Evolutionary conservation across 75 land plant genomes (phyloP).

Genomic region (Azolla pinnata): DNA sequence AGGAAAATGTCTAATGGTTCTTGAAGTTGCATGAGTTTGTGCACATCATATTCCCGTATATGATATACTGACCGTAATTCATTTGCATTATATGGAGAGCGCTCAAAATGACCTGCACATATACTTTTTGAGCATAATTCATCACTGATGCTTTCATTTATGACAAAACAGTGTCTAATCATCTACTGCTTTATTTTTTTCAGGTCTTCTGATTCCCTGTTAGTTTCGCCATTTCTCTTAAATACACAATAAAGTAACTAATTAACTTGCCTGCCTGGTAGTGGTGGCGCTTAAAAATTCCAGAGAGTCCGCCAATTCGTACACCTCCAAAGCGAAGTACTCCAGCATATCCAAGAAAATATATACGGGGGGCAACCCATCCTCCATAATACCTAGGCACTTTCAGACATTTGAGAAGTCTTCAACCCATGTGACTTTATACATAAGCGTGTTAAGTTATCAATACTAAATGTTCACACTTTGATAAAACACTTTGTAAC

Average conservation of each 20-base stretch:
- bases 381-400: constrained; percentile 96
- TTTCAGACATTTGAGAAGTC: too few relatives aligned
- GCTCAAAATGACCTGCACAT: constrained; percentile 93
- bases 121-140: too few relatives aligned
- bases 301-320: constrained; percentile 92
- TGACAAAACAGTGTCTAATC: too few relatives aligned
- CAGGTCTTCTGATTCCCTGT: background rate
- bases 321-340: constrained; percentile 79
- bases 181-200: background rate
- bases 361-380: constrained; percentile 91
- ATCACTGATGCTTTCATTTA: too few relatives aligned
- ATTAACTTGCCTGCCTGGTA: constrained; percentile 50
- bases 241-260: background rate
- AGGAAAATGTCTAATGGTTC: constrained; percentile 77
- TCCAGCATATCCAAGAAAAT: constrained; percentile 87
- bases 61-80: constrained; percentile 78
- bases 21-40: constrained; percentile 70
- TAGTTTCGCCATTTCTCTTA: background rate
- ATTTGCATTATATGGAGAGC: constrained; percentile 62
- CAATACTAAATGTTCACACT: too few relatives aligned
- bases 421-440: too few relatives aligned
- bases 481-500: too few relatives aligned
- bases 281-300: constrained; percentile 57
- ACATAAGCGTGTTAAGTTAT: too few relatives aligned
- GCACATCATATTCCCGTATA: constrained; percentile 88